Base-by-base conservation (phyloP, 2,329 filamentous ascomycete genomes). In the Phialemonium atrogriseum region DNA sequence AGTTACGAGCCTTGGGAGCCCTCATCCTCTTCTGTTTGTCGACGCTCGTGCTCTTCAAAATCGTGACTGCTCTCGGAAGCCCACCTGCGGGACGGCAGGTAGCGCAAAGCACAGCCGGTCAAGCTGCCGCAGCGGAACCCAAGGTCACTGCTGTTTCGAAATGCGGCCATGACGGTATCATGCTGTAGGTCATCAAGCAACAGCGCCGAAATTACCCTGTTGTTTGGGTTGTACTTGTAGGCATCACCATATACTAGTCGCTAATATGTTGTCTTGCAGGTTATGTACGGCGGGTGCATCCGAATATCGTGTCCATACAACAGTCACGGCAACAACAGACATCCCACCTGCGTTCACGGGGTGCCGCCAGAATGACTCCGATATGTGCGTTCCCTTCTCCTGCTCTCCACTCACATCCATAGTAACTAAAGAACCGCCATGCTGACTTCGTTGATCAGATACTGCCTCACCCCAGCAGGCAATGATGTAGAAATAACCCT, bases 311-410 rank as follows among this genome's bases (percentile, higher is more conserved):
- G 35, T 64, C 17, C 54, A 94, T 27, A 54, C 62, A 6, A n/a
- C n/a, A n/a, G n/a, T n/a, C n/a, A 62, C 70, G 6, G 62, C 63
- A 12, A 73, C 68, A 2, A 63, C 63, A 27, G 64, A 66, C 27
- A 52, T 73, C 11, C 73, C 77, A 3, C 59, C 74, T 0, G 56
- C 69, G 33, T 82, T 76, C 46, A 80, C 75, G 0, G 72, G 56
- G 34, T 84, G 80, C 47, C 78, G 84, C 49, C 45, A 55, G 1
- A 77, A 83, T 51, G 74, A 60, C n/a, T 46, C 50, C 5, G 62
- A 74, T 26, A 62, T 64, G 73, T 80, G n/a, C n/a, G n/a, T n/a
- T n/a, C n/a, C n/a, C n/a, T n/a, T n/a, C n/a, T n/a, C 23, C n/a
- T 24, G 16, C 10, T 16, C 17, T 10, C 12, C 4, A 16, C 18